Percentiles rank a stretch among this genome's conserved stretches.
Conservation (phyloP, 768 basidiomycete species). For the Auricularia sp. region DNA sequence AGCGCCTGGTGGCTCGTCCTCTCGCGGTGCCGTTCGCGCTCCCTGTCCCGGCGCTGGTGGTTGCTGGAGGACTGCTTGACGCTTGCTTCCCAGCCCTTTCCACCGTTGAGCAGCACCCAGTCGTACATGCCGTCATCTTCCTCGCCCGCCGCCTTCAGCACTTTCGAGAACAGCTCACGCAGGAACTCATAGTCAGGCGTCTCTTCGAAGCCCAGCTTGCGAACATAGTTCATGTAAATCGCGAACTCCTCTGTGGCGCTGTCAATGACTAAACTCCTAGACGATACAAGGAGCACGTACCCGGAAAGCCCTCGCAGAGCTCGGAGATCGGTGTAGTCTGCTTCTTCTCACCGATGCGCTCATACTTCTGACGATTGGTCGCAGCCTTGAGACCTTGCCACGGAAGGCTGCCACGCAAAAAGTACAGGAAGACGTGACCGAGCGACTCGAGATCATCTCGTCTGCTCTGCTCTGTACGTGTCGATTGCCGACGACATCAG, state of each 20-base stretch:
- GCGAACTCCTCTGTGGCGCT: conserved; percentile 75
- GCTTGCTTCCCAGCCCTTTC: conserved; percentile 92
- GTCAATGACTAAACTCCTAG: conserved; percentile 2
- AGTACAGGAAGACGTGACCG: conserved; percentile 99
- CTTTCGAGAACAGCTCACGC: conserved; percentile 85
- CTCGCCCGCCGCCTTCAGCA: conserved; percentile 79
- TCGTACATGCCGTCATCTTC: conserved; percentile 88
- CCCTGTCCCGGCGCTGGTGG: conserved; percentile 20
- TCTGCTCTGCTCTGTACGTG: conserved; percentile 49
- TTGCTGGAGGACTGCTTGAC: conserved; percentile 33
- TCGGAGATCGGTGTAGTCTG: conserved; percentile 87
- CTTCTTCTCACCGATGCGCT: conserved; percentile 99
- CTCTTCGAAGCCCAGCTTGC: conserved; percentile 96
- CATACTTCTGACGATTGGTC: conserved; percentile 99
- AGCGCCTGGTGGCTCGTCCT: conserved; percentile 17
- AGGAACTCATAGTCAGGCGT: conserved; percentile 97
- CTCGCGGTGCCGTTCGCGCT: conserved; percentile 17
- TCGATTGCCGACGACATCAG: background rate
- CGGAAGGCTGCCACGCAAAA: conserved; percentile 87
- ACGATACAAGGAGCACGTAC: conserved; percentile 31
- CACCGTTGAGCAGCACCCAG: conserved; percentile 91
- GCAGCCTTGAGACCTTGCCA: conserved; percentile 98
- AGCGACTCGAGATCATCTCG: conserved; percentile 94
- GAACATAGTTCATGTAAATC: conserved; percentile 99
- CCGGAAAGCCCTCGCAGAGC: conserved; percentile 94